Evolutionary conservation across 2,329 filamentous ascomycete genomes (phyloP).

Genomic region (Xylaria sp.): DNA sequence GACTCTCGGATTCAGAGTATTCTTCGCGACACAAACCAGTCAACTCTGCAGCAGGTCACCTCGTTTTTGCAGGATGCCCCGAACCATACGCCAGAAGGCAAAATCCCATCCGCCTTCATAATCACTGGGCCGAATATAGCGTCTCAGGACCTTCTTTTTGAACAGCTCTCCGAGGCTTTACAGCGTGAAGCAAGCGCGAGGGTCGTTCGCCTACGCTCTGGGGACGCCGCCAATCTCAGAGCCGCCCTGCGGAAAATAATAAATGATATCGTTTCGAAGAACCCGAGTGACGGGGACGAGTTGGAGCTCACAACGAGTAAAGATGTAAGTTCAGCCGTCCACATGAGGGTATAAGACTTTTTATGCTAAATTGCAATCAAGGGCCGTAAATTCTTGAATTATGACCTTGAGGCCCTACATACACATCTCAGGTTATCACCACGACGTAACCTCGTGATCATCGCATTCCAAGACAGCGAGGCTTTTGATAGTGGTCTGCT

Average conservation of each 20-base stretch:
- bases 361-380: conserved; percentile 48
- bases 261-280: conserved; percentile 67
- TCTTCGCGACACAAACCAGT: conserved; percentile 69
- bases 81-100: conserved; percentile 51
- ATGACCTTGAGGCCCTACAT: conserved; percentile 79
- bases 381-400: conserved; percentile 76
- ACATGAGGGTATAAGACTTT: not conserved
- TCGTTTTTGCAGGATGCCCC: conserved; percentile 61
- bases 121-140: conserved; percentile 83
- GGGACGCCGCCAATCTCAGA: conserved; percentile 79
- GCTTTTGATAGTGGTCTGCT: conserved; percentile 80
- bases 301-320: conserved; percentile 57
- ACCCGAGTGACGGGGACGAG: conserved; percentile 65
- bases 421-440: conserved; percentile 66
- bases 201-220: conserved; percentile 75
- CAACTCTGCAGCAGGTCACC: conserved; percentile 68
- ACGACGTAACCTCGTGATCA: conserved; percentile 68
- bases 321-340: conserved; percentile 56
- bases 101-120: conserved; percentile 76
- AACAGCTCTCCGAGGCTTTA: conserved; percentile 72
- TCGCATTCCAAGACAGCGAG: conserved; percentile 85
- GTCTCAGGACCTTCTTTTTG: conserved; percentile 78
- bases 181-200: conserved; percentile 59
- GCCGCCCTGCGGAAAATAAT: conserved; percentile 78
- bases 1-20: conserved; percentile 72